Evolutionary conservation across 2,329 filamentous ascomycete genomes (phyloP).

Genomic region (Aureobasidium melanogenum): DNA sequence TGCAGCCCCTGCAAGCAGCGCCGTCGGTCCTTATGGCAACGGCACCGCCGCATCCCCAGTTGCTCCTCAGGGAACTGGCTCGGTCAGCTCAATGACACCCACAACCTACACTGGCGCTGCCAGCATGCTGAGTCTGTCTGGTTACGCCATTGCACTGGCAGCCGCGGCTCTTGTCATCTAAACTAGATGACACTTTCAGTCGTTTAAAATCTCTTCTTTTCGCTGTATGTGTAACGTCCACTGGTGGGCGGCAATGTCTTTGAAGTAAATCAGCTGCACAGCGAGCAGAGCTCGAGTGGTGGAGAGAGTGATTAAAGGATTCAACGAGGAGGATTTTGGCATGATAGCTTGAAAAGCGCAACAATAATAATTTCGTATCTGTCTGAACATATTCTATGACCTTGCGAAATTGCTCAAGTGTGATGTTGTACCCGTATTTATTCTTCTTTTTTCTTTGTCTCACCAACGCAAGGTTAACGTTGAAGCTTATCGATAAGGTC

Average conservation of each 20-base stretch:
- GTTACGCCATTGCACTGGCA: not conserved
- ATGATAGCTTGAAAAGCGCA: conserved; percentile 1
- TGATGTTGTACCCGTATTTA: not conserved
- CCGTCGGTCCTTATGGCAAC: not conserved
- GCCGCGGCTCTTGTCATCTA: conserved; percentile 1
- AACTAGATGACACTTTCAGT: not conserved
- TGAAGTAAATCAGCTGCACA: not conserved
- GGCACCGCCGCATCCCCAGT: not conserved
- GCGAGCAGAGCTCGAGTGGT: conserved; percentile 6
- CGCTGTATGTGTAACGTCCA: not conserved
- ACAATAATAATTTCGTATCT: not conserved
- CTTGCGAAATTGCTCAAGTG: not conserved
- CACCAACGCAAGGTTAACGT: not conserved
- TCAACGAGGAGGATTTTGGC: not conserved
- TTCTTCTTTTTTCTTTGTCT: not conserved
- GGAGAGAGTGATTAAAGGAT: not conserved
- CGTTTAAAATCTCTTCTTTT: not conserved
- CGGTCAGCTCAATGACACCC: not conserved
- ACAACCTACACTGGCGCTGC: conserved; percentile 2
- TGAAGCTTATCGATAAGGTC: conserved; percentile 11
- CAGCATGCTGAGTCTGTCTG: not conserved
- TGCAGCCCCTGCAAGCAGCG: not conserved
- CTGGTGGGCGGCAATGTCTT: not conserved
- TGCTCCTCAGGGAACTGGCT: not conserved
- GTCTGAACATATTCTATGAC: not conserved